Evolutionary conservation across 495 filamentous ascomycete genomes (phyloP), one percentile per base, ranked within the genome.

Genomic region (Neurospora africana): DNA sequence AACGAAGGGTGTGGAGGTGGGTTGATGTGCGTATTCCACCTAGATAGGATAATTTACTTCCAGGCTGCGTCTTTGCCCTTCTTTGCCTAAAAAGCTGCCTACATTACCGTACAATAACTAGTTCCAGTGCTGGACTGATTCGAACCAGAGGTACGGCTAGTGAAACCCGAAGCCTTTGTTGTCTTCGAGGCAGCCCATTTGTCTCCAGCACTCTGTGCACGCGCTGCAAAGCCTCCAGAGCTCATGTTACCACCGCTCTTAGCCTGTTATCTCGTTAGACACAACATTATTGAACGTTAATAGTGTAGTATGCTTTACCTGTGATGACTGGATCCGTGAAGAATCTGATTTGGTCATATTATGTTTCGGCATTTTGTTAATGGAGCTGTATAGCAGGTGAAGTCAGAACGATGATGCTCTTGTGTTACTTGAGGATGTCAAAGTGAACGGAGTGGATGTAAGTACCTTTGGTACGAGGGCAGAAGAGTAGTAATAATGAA

Each of bases 211-310:
- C 0, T 2, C 23, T 58, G 23, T 0, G 47, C 23, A 17, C 47
- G 47, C 17, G 47, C 11, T 58, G 47, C 23, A 5, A 58, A 58
- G 47, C 47, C 47, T 30, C 23, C 23, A 13, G 47, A 58, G 47
- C 47, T 58, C 23, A 58, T 58, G 5, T 58, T 3, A 58, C 47
- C 13, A 5, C 23, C 47, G 23, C 47, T 4, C 47, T 86, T 58
- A 15, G 47, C 47, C 47, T 58, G 2, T 58, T 47, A 30, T 58
- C 13, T 27, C 13, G 53, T 61, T 61, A 61, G 47, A 58, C 0
- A 58, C 2, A 17, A 58, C 2, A 58, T 58, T 30, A 30, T 27
- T 61, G 13, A 61, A 61, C 23, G 13, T 61, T 6, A 17, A 30
- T 30, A 6, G 5, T 61, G 23, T 61, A 61, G 44, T 8, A 15